These are phyloP conservation scores for Lipomyces yamadae DNA, from an alignment of 805 yeast species.

Conservation along the genomic window DNA sequence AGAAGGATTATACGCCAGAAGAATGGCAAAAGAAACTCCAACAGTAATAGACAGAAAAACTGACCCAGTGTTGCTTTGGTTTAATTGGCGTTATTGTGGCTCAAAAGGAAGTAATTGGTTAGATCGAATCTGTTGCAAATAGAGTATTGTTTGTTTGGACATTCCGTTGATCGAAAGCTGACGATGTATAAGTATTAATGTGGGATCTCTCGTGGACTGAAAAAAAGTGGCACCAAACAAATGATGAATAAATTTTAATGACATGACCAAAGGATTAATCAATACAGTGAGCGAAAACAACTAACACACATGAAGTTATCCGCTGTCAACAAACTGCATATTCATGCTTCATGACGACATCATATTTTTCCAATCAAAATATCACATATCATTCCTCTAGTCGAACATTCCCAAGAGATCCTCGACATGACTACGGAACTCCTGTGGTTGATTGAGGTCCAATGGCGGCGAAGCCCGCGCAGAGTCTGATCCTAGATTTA, in stretches of 20 bases:
- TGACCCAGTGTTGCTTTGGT: not conserved
- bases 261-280: not conserved
- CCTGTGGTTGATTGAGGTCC: slow-evolving; percentile 28
- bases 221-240: not conserved
- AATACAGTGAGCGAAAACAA: not conserved
- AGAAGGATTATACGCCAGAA: slow-evolving; percentile 67
- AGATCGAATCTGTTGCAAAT: not conserved
- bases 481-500: slow-evolving; percentile 61
- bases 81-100: not conserved
- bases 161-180: not conserved
- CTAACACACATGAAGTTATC: not conserved
- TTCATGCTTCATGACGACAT: not conserved
- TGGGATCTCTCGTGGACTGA: too few relatives aligned
- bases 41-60: slow-evolving; percentile 21
- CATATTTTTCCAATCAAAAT: not conserved
- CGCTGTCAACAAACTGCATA: not conserved
- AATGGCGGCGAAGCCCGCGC: slow-evolving; percentile 41
- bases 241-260: not conserved
- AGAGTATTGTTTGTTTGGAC: not conserved
- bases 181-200: not conserved
- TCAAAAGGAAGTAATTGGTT: not conserved
- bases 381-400: slow-evolving; percentile 10
- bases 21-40: slow-evolving; percentile 65
- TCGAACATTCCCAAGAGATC: slow-evolving; percentile 37
- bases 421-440: slow-evolving; percentile 37